Evolutionary conservation across 805 yeast genomes (phyloP).

Genomic region (Yarrowia hollandica): DNA sequence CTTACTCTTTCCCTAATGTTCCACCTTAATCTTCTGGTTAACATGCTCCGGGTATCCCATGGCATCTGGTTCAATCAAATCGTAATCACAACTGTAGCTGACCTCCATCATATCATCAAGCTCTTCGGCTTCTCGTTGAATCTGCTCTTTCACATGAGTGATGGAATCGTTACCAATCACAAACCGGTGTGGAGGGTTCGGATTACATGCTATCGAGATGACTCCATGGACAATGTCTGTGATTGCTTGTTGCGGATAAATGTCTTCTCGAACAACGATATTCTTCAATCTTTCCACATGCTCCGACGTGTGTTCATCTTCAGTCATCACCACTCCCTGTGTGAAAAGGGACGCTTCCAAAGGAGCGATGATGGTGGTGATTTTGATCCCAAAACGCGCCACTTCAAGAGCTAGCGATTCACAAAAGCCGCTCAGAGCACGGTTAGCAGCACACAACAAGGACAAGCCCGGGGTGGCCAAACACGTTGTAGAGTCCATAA

Average conservation of each 20-base stretch:
- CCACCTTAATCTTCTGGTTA: not conserved
- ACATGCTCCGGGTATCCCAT: not conserved
- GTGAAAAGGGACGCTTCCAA: conserved; percentile 22
- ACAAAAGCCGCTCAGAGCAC: conserved; percentile 9
- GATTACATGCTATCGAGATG: not conserved
- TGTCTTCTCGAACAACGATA: conserved; percentile 7
- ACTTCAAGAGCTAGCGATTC: conserved; percentile 20
- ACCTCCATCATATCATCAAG: conserved; percentile 26
- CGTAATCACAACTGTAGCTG: conserved; percentile 7
- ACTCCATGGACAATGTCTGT: conserved; percentile 25
- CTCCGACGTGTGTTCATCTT: not conserved
- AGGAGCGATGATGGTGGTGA: conserved; percentile 13
- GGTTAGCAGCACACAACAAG: conserved; percentile 6
- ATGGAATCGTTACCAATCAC: conserved; percentile 9
- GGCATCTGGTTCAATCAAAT: not conserved
- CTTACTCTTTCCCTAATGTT: not conserved
- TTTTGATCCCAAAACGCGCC: conserved; percentile 15
- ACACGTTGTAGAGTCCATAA: conserved; percentile 4
- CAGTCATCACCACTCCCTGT: conserved; percentile 5
- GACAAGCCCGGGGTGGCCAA: conserved; percentile 2
- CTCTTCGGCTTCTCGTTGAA: conserved; percentile 14
- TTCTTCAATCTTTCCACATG: not conserved
- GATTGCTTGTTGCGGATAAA: conserved; percentile 6
- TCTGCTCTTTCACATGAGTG: conserved; percentile 2
- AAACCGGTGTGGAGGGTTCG: conserved; percentile 25